These are phyloP conservation scores for Nicotiana otophora DNA, from an alignment of 257 asterid genomes.

Conservation along the genomic window DNA sequence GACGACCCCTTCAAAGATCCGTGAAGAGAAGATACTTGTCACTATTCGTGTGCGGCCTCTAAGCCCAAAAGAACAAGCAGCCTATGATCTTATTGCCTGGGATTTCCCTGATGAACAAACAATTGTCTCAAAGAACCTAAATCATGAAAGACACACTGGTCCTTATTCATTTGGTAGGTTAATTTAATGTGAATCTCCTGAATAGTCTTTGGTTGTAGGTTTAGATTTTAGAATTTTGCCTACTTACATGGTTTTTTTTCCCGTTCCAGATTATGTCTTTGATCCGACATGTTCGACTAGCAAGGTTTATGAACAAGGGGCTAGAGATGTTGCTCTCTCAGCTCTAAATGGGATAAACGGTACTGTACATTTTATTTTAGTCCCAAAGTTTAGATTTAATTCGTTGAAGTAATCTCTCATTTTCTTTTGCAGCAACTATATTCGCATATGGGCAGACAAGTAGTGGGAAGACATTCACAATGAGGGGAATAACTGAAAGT, in stretches of 20 bases:
- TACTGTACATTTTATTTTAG: constrained; percentile 13
- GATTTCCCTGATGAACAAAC: constrained; percentile 57
- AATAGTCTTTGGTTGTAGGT: not conserved
- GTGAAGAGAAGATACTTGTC: constrained; percentile 84
- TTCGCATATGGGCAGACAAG: constrained; percentile 97
- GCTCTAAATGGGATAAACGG: constrained; percentile 90
- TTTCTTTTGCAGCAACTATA: constrained; percentile 61
- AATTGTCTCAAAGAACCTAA: constrained; percentile 70
- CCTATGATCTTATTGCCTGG: constrained; percentile 89
- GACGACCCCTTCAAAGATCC: constrained; percentile 51
- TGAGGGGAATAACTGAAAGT: constrained; percentile 88
- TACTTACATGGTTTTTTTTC: not conserved
- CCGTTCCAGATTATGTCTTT: constrained; percentile 74
- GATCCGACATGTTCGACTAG: constrained; percentile 58
- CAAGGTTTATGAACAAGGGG: constrained; percentile 86
- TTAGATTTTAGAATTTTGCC: not conserved
- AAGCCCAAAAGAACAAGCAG: constrained; percentile 74
- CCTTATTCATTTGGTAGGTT: constrained; percentile 62
- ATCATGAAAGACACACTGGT: constrained; percentile 69
- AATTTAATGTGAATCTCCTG: not conserved
- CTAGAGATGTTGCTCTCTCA: constrained; percentile 86
- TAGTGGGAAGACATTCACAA: constrained; percentile 94
- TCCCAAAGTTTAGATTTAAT: no score
- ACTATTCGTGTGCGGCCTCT: constrained; percentile 89
- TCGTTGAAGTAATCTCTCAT: no score